These are phyloP conservation scores for Cladosporium halotolerans DNA, from an alignment of 2,329 filamentous ascomycete genomes.

Conservation along the genomic window DNA sequence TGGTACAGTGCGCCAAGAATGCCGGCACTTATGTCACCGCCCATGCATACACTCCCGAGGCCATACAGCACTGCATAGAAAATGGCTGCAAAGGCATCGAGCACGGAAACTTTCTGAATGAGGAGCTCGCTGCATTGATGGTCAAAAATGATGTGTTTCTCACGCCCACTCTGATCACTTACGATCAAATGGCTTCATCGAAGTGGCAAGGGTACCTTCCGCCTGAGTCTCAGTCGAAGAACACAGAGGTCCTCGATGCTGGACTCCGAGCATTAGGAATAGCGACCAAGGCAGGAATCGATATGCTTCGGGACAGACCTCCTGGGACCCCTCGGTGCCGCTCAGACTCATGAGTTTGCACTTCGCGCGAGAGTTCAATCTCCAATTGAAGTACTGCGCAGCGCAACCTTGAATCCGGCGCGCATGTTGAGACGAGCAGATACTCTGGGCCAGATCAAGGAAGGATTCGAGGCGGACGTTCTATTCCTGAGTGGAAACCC, in stretches of 20 bases:
- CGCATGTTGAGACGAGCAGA: constrained; percentile 38
- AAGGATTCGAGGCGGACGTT: constrained; percentile 35
- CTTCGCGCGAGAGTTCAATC: constrained; percentile 37
- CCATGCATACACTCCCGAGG: constrained; percentile 48
- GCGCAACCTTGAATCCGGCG: constrained; percentile 46
- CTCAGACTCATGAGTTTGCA: constrained; percentile 43
- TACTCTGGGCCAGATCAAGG: constrained; percentile 40
- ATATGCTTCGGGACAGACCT: constrained; percentile 50
- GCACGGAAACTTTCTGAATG: constrained; percentile 54
- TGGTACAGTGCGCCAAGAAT: constrained; percentile 42
- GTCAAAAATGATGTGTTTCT: constrained; percentile 40
- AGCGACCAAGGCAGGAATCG: constrained; percentile 44
- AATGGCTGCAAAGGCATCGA: constrained; percentile 51
- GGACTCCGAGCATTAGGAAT: constrained; percentile 42
- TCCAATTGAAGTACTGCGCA: constrained; percentile 36
- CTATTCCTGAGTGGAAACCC: constrained; percentile 41
- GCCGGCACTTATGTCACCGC: constrained; percentile 47
- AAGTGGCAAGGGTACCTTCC: constrained; percentile 22
- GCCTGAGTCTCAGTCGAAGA: constrained; percentile 38
- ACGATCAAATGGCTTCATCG: constrained; percentile 39
- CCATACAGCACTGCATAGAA: constrained; percentile 47
- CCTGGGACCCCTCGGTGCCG: constrained; percentile 39
- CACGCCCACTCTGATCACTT: constrained; percentile 48
- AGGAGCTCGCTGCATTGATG: constrained; percentile 44
- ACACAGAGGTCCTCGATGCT: constrained; percentile 38